Evolutionary conservation across 2,329 filamentous ascomycete genomes (phyloP).

Genomic region (Cladosporium sp.): DNA sequence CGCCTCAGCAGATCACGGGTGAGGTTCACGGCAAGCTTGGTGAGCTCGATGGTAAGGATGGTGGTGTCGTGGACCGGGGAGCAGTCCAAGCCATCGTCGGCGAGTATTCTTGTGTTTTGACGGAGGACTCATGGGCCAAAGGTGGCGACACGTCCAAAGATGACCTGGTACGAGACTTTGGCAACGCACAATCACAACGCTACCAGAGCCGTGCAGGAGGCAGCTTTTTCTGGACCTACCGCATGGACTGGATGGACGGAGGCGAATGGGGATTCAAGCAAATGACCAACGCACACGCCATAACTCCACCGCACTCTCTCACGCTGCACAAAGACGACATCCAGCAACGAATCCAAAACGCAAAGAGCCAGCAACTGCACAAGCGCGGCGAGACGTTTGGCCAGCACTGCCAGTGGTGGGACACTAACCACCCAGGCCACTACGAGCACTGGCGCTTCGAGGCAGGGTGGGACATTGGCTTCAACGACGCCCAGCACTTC

Average conservation of each 20-base stretch:
- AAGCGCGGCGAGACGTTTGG: constrained; percentile 35
- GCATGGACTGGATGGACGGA: constrained; percentile 59
- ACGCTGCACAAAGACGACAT: constrained; percentile 36
- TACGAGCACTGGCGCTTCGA: constrained; percentile 51
- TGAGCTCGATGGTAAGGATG: constrained; percentile 44
- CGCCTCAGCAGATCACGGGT: constrained; percentile 49
- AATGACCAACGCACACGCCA: constrained; percentile 44
- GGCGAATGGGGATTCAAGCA: constrained; percentile 57
- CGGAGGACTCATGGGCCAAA: constrained; percentile 46
- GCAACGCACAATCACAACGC: constrained; percentile 42
- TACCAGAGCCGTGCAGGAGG: constrained; percentile 50
- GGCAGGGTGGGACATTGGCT: constrained; percentile 54
- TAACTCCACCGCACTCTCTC: constrained; percentile 38
- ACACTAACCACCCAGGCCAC: constrained; percentile 38
- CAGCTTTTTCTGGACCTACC: constrained; percentile 56
- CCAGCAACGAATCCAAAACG: constrained; percentile 33
- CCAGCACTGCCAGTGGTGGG: constrained; percentile 50
- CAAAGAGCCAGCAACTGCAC: constrained; percentile 36
- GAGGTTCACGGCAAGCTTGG: constrained; percentile 41
- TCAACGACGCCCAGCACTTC: constrained; percentile 50
- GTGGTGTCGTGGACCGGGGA: constrained; percentile 46
- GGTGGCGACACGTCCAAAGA: constrained; percentile 31
- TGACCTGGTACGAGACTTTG: constrained; percentile 43
- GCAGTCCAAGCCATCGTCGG: constrained; percentile 51
- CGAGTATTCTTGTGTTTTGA: constrained; percentile 55